These are phyloP conservation scores for Rhododendron mucronatum DNA, from an alignment of 148 eudicot genomes.

Conservation along the genomic window DNA sequence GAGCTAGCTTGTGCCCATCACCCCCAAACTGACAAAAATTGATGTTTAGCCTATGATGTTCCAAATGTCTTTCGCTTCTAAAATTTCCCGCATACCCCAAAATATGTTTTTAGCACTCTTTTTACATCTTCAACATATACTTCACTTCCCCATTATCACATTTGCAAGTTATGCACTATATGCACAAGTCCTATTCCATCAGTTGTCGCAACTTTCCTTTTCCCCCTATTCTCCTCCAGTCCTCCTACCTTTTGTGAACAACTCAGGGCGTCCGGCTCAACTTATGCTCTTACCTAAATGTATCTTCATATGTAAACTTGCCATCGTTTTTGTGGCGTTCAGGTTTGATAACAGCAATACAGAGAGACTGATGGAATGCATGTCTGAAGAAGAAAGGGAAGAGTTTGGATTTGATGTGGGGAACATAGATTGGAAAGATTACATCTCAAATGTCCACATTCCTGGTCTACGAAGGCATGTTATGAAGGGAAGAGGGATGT, in stretches of 20 bases:
- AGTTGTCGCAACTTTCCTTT: background rate
- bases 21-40: background rate
- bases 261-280: background rate
- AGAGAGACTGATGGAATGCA: constrained; percentile 52
- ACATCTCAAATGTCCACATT: constrained; percentile 79
- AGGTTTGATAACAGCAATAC: constrained; percentile 93
- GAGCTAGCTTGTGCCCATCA: background rate
- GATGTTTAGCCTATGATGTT: background rate
- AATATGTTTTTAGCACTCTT: background rate
- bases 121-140: background rate
- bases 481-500: constrained; percentile 83
- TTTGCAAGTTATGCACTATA: background rate
- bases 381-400: constrained; percentile 81
- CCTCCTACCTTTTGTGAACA: background rate
- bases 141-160: background rate
- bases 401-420: constrained; percentile 74
- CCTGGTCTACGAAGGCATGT: constrained; percentile 92
- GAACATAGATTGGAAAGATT: constrained; percentile 89
- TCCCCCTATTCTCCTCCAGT: background rate
- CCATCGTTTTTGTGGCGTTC: background rate
- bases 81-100: background rate
- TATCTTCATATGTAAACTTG: background rate
- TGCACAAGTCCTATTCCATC: background rate
- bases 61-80: background rate
- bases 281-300: background rate